phyloP scores from a whole-genome alignment of 1,284 basidiomycete species.

The Filobasidium uniguttulatum region DNA sequence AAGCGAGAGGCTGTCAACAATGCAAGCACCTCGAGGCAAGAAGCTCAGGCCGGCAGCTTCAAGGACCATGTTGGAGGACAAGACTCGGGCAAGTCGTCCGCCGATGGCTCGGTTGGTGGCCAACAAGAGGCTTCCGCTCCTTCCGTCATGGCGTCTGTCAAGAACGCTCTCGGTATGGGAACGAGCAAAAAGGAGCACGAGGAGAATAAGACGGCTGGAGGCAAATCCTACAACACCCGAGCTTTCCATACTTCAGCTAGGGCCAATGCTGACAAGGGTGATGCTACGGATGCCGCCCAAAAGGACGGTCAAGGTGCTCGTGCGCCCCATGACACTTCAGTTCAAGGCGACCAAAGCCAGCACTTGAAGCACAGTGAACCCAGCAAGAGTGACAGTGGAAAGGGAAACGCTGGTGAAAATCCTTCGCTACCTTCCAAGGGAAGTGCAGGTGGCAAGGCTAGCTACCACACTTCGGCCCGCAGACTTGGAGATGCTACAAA shows the following conservation, averaged over 20 bases:
- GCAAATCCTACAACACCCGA: conserved; percentile 17
- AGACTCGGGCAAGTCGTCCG: conserved; percentile 18
- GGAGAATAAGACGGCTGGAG: conserved; percentile 21
- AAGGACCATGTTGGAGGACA: conserved; percentile 15
- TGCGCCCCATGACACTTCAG: conserved; percentile 14
- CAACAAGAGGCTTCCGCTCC: conserved; percentile 17
- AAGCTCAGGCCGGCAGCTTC: conserved; percentile 14
- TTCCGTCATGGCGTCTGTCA: conserved; percentile 19
- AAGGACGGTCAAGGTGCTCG: conserved; percentile 13
- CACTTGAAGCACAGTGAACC: conserved; percentile 26
- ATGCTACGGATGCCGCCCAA: conserved; percentile 4
- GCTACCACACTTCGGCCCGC: conserved; percentile 5
- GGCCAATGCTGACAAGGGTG: not conserved
- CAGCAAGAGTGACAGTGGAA: conserved; percentile 17
- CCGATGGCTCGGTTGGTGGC: conserved; percentile 21
- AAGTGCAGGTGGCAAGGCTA: not conserved
- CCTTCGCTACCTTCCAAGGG: conserved; percentile 24
- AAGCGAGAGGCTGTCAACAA: conserved; percentile 8
- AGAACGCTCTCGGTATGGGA: conserved; percentile 23
- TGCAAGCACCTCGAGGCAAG: conserved; percentile 8
- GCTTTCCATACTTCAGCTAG: conserved; percentile 23
- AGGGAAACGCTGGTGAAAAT: conserved; percentile 21
- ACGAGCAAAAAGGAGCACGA: conserved; percentile 21
- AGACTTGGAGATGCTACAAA: not conserved
- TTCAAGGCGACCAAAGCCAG: conserved; percentile 27